These are phyloP conservation scores for Neurospora cerealis DNA, from an alignment of 495 filamentous ascomycete genomes.

Conservation along the genomic window DNA sequence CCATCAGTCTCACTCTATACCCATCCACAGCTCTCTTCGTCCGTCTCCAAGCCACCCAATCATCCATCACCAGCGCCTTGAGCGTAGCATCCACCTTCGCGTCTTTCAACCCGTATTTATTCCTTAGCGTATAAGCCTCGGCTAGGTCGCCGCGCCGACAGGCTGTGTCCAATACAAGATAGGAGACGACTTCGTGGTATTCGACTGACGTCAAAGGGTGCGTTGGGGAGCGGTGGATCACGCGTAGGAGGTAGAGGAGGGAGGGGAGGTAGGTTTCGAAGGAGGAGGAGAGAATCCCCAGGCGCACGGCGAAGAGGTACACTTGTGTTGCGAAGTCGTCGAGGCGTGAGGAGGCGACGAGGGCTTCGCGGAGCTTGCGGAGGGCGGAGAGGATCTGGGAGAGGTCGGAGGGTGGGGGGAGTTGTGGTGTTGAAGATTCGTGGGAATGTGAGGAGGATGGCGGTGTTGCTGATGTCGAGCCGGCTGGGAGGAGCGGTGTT, in stretches of 20 bases:
- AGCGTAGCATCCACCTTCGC: conserved; percentile 56
- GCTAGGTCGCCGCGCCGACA: conserved; percentile 71
- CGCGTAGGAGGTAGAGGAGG: conserved; percentile 63
- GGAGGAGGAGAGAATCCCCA: conserved; percentile 67
- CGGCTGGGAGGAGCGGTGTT: background rate
- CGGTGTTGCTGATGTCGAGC: background rate
- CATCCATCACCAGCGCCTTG: conserved; percentile 60
- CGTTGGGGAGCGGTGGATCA: conserved; percentile 45
- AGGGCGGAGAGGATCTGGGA: conserved; percentile 55
- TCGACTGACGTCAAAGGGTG: conserved; percentile 49
- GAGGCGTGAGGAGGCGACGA: conserved; percentile 59
- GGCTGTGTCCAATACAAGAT: conserved; percentile 78
- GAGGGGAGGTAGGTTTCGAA: conserved; percentile 86
- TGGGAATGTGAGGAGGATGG: background rate
- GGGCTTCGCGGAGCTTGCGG: conserved; percentile 83
- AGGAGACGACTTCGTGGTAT: conserved; percentile 65
- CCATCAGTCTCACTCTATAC: conserved; percentile 65
- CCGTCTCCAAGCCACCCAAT: conserved; percentile 72
- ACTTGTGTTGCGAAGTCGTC: conserved; percentile 62
- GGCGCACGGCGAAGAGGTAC: conserved; percentile 71
- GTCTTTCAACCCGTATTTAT: conserved; percentile 39
- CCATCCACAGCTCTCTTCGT: conserved; percentile 63
- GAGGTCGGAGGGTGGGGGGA: background rate
- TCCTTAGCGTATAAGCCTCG: conserved; percentile 56
- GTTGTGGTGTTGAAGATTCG: background rate